Conservation (phyloP, 441 rosid genomes). For the Populus hybrid region DNA sequence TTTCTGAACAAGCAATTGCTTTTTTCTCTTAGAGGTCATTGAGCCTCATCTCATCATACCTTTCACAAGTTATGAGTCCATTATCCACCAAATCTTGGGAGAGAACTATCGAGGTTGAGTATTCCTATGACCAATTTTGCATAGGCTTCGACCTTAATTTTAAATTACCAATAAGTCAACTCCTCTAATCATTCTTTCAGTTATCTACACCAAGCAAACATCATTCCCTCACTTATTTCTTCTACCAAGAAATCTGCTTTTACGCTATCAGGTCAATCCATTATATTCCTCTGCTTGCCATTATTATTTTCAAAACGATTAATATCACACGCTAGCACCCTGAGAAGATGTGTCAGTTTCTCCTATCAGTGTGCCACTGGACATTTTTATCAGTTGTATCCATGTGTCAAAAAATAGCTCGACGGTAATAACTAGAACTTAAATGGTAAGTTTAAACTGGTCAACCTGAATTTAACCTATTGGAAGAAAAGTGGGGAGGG, state of each 20-base stretch:
- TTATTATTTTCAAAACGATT: background rate
- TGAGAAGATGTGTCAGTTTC: background rate
- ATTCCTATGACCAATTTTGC: background rate
- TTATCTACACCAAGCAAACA: background rate
- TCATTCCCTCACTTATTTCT: background rate
- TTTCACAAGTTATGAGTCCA: background rate
- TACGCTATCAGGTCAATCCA: background rate
- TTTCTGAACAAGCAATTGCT: background rate
- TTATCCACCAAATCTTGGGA: background rate
- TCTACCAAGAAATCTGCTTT: background rate
- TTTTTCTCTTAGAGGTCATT: background rate
- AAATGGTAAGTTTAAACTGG: background rate
- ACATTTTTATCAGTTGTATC: background rate
- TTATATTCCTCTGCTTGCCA: background rate
- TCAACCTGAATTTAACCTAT: background rate
- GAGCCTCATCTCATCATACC: background rate
- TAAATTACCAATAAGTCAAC: background rate
- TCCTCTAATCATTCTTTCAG: background rate
- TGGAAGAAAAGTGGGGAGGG: background rate
- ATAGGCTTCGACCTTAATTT: background rate
- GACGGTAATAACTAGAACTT: background rate
- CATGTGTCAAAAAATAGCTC: background rate
- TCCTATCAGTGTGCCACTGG: background rate
- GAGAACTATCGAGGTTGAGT: background rate
- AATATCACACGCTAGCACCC: background rate